Base-by-base conservation (phyloP, 306 rosid species). In the Trifolium pratense region DNA sequence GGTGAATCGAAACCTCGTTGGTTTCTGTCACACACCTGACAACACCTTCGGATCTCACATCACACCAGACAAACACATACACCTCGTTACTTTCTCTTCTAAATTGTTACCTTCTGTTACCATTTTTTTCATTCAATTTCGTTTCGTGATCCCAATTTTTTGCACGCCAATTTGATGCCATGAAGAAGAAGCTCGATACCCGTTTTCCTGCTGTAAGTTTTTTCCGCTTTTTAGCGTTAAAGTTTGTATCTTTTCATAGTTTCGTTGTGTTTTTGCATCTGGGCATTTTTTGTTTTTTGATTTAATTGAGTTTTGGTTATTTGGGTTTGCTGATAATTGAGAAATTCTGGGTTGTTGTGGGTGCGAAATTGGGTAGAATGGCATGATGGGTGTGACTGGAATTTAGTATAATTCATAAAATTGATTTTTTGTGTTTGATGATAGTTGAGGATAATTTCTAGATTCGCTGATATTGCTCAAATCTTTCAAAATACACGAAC, bases 131-230 rank as follows among this genome's bases (percentile, higher is more conserved):
- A 36, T 59, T 32, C 7, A 6, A 51, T 1, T 52, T 53, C 1
- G 39, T 6, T 6, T 36, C 39, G 2, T 36, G 1, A 45, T 13
- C 57, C 56, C 73, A 29, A 68, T 71, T 79, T 57, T 40, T 66
- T 5, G 69, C 11, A 9, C 26, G 76, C 61, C 55, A 76, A 81
- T 87, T 86, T 79, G 81, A 60, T 84, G 79, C 85, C 80, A 93
- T 93, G 98, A 91, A 84, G 98, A 93, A 93, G 89, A 93, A 91
- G 87, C 97, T 91, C 73, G 97, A 91, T 75, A 93, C 98, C 61
- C 96, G 98, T 80, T 93, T 93, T 71, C 98, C 98, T 48, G 98
- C 98, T 3, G 97, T 93, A 85, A 87, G 96, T 89, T 10, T 45
- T 67, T 61, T 75, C 9, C 0, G 4, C 46, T 42, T 78, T 16